Percentiles rank a stretch among this genome's conserved stretches.
Evolutionary conservation across 495 filamentous ascomycete genomes (phyloP).

Genomic region (Penicillium flavigenum): DNA sequence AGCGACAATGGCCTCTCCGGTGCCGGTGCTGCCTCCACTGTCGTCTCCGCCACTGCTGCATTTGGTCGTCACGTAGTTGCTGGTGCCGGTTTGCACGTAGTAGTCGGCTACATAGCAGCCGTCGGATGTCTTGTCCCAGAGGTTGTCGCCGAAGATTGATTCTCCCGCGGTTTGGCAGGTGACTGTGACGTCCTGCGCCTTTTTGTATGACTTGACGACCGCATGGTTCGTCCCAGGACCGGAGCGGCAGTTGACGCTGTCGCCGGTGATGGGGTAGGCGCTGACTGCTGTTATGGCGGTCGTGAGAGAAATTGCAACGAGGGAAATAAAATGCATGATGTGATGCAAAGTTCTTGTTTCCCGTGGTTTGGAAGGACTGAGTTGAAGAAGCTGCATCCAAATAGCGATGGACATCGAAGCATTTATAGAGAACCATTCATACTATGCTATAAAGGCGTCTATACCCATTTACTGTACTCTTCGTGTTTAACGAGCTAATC

Average conservation of each 20-base stretch:
- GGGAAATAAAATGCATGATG: background rate
- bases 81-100: slow-evolving; percentile 22
- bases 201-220: slow-evolving; percentile 18
- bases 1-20: slow-evolving; percentile 14
- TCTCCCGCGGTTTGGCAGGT: slow-evolving; percentile 18
- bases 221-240: slow-evolving; percentile 18
- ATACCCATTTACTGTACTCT: background rate
- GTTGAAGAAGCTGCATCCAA: background rate
- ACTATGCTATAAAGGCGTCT: background rate
- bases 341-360: background rate
- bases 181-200: slow-evolving; percentile 11
- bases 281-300: slow-evolving; percentile 8
- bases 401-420: background rate
- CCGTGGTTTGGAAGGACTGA: background rate
- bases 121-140: slow-evolving; percentile 25
- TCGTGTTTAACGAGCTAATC: background rate
- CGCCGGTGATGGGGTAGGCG: slow-evolving; percentile 20
- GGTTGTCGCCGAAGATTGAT: slow-evolving; percentile 13
- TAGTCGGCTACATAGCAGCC: slow-evolving; percentile 23
- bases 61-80: slow-evolving; percentile 15
- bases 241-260: slow-evolving; percentile 19
- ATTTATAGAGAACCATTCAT: background rate
- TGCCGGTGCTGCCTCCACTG: slow-evolving; percentile 6
- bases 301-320: slow-evolving; percentile 13
- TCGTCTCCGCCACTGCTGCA: slow-evolving; percentile 7